Conservation (phyloP, 2,329 filamentous ascomycete species). For the Lomentospora prolificans region DNA sequence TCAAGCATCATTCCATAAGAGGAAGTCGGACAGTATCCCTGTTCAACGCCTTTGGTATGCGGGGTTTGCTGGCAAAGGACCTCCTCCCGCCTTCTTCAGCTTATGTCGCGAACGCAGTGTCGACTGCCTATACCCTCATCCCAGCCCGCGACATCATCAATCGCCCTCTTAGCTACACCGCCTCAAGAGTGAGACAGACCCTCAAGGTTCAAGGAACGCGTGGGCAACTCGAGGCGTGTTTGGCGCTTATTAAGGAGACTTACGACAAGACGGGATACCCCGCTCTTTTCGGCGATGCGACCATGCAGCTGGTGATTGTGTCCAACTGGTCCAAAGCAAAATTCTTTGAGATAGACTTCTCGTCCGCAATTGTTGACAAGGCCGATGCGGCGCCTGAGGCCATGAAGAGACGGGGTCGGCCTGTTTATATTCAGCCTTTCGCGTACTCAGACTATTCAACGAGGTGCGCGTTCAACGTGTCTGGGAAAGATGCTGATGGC, state of each 20-base stretch:
- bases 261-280: slow-evolving; percentile 13
- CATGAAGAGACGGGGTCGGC: neutral
- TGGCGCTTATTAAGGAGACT: slow-evolving; percentile 15
- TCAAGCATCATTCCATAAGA: slow-evolving; percentile 13
- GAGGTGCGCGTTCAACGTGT: slow-evolving; percentile 12
- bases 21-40: slow-evolving; percentile 17
- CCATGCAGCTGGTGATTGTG: slow-evolving; percentile 22
- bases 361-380: slow-evolving; percentile 16
- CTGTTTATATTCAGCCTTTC: slow-evolving; percentile 13
- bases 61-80: slow-evolving; percentile 12
- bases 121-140: slow-evolving; percentile 14
- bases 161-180: slow-evolving; percentile 19
- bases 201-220: slow-evolving; percentile 25
- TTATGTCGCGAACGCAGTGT: slow-evolving; percentile 19
- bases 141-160: slow-evolving; percentile 15
- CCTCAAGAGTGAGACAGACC: slow-evolving; percentile 20
- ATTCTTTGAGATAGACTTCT: slow-evolving; percentile 27
- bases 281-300: slow-evolving; percentile 22
- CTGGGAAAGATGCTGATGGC: slow-evolving; percentile 19
- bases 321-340: slow-evolving; percentile 29
- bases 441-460: slow-evolving; percentile 7
- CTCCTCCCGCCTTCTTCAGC: slow-evolving; percentile 8
- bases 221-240: slow-evolving; percentile 20
- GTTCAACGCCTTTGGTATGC: slow-evolving; percentile 18
- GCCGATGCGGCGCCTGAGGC: neutral